Evolutionary conservation across 192 early-diverging fungal species (phyloP).

Genomic region (Diversispora epigaea): DNA sequence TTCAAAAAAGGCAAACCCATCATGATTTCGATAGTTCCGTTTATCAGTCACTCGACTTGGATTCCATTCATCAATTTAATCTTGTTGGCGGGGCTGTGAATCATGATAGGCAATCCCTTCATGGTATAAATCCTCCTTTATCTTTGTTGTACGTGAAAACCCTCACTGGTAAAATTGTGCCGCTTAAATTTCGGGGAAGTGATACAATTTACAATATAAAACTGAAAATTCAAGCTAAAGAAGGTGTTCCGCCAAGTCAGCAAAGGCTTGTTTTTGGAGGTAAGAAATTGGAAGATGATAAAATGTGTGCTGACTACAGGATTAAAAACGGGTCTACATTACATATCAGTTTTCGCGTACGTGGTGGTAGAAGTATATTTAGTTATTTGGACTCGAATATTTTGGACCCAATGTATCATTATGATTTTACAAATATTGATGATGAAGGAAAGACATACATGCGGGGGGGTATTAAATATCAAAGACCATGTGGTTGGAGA

Average conservation of each 20-base stretch:
- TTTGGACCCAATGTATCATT: background rate
- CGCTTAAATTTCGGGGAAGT: constrained; percentile 70
- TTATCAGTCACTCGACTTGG: constrained; percentile 2
- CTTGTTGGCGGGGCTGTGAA: no score
- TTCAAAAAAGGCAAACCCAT: background rate
- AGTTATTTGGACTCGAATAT: background rate
- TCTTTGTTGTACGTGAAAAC: constrained; percentile 43
- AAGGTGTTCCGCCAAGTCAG: constrained; percentile 71
- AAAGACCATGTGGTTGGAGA: constrained; percentile 13
- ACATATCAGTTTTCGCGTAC: constrained; percentile 61
- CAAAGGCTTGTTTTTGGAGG: constrained; percentile 68
- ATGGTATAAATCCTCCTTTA: background rate
- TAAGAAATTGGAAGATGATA: constrained; percentile 68
- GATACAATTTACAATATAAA: constrained; percentile 71
- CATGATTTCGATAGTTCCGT: background rate
- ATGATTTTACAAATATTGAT: constrained; percentile 16
- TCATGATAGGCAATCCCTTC: no score
- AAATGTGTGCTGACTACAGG: constrained; percentile 62
- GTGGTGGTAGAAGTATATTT: constrained; percentile 46
- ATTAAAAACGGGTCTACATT: constrained; percentile 67
- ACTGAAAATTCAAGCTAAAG: constrained; percentile 73
- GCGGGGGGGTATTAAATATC: background rate
- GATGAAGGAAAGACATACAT: background rate
- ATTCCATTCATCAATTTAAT: background rate
- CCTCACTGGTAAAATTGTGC: constrained; percentile 93